phyloP scores from a whole-genome alignment of 2,329 filamentous ascomycete genomes.

The Aspergillus latus region DNA sequence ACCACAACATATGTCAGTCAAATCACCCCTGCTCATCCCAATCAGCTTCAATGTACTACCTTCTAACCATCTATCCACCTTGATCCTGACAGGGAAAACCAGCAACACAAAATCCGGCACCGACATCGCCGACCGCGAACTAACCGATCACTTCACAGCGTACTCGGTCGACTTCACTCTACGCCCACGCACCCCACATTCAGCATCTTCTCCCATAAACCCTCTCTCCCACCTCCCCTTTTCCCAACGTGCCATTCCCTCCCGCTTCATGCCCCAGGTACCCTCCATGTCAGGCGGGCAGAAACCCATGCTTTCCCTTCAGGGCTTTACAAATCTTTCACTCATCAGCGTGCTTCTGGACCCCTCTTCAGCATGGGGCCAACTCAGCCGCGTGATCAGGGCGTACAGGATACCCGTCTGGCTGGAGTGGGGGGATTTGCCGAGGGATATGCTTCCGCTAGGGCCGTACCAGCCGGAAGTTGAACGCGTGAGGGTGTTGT shows the following conservation, averaged over 20 bases:
- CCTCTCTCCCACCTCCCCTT: constrained; percentile 1
- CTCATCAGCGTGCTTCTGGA: constrained; percentile 3
- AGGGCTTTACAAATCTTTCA: neutral
- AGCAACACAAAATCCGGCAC: constrained; percentile 4
- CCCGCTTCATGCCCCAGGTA: neutral
- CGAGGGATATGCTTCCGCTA: constrained; percentile 11
- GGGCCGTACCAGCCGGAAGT: constrained; percentile 14
- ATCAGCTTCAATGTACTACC: too few relatives aligned
- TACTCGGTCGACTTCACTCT: constrained; percentile 13
- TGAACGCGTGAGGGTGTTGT: constrained; percentile 9
- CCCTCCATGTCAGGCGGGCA: constrained; percentile 7
- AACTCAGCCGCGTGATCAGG: constrained; percentile 8
- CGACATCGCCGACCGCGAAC: constrained; percentile 15
- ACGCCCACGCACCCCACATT: constrained; percentile 5
- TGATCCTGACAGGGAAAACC: constrained; percentile 4
- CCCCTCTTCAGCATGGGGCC: constrained; percentile 3
- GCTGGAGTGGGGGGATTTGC: constrained; percentile 9
- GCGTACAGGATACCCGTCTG: neutral
- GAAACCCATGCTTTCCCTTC: constrained; percentile 9
- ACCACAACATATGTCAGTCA: constrained; percentile 9
- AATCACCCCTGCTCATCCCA: neutral
- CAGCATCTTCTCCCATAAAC: neutral
- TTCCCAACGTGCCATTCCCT: neutral
- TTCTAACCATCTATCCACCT: neutral
- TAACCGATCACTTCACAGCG: constrained; percentile 15